Percentiles rank a stretch among this genome's conserved stretches.
Evolutionary conservation across 495 filamentous ascomycete genomes (phyloP).

Genomic region (Jackrogersella multiformis): DNA sequence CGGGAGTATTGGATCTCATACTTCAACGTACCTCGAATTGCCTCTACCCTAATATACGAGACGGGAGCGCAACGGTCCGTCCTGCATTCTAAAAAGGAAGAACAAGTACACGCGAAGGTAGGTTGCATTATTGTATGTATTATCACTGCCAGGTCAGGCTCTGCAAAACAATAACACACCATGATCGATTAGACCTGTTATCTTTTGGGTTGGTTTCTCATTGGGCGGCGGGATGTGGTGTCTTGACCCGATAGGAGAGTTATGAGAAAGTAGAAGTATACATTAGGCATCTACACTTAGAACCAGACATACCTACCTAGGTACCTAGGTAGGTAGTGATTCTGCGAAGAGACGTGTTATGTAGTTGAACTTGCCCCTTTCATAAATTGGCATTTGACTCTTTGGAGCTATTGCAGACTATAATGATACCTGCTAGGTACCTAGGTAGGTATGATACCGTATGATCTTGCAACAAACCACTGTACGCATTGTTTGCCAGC

Average conservation of each 20-base stretch:
- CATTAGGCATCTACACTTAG: too few relatives aligned
- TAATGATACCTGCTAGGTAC: too few relatives aligned
- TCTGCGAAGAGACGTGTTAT: neutral
- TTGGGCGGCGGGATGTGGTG: neutral
- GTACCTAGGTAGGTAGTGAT: neutral
- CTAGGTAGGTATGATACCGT: too few relatives aligned
- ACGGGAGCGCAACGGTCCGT: slow-evolving; percentile 5
- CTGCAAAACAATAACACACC: neutral
- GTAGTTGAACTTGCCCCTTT: neutral
- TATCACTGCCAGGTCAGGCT: neutral
- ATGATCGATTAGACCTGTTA: neutral
- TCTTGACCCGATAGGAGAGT: neutral
- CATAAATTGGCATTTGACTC: neutral
- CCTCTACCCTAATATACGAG: neutral
- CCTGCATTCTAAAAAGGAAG: neutral
- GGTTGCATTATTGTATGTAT: neutral
- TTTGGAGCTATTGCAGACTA: too few relatives aligned
- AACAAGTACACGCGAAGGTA: neutral
- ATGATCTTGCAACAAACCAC: too few relatives aligned
- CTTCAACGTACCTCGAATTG: neutral
- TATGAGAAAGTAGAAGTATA: neutral
- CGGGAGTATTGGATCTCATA: neutral
- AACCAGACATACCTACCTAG: too few relatives aligned
- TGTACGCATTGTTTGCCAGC: neutral
- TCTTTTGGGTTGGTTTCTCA: neutral